A percentile compares a stretch with the other conserved stretches of the same genome.
phyloP scores from a whole-genome alignment of 495 filamentous ascomycete genomes.

The Tuber magnatum region DNA sequence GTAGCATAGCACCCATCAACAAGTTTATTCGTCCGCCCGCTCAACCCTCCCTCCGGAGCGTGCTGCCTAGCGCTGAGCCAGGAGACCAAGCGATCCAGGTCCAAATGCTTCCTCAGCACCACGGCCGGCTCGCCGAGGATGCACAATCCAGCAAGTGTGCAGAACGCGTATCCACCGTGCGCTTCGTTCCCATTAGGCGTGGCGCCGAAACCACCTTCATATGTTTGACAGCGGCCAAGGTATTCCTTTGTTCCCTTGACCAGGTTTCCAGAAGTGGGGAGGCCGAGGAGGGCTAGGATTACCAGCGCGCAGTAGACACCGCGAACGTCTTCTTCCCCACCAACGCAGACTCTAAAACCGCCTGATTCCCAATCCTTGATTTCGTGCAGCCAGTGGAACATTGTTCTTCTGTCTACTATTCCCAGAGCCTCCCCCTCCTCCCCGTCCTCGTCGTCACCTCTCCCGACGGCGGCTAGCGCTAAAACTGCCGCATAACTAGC shows the following conservation, averaged over 20 bases:
- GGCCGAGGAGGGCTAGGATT: constrained; percentile 69
- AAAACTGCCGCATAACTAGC: constrained; percentile 79
- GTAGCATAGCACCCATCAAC: constrained; percentile 97
- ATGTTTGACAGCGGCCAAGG: constrained; percentile 79
- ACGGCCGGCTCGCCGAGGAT: constrained; percentile 70
- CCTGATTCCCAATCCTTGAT: constrained; percentile 73
- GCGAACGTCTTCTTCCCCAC: constrained; percentile 88
- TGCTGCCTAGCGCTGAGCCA: constrained; percentile 89
- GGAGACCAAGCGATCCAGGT: constrained; percentile 65
- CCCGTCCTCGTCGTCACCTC: constrained; percentile 46
- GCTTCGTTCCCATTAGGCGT: constrained; percentile 72
- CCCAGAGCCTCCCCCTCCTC: constrained; percentile 48
- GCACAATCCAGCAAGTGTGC: constrained; percentile 76
- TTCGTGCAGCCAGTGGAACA: constrained; percentile 81
- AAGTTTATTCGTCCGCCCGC: constrained; percentile 93
- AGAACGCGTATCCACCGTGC: constrained; percentile 95
- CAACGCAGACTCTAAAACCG: constrained; percentile 69
- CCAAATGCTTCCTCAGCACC: constrained; percentile 64
- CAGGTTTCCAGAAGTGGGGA: constrained; percentile 58
- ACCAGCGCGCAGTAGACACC: constrained; percentile 86
- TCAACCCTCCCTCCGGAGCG: constrained; percentile 82
- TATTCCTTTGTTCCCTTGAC: constrained; percentile 67
- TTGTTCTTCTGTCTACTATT: constrained; percentile 68
- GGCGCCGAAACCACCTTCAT: constrained; percentile 82
- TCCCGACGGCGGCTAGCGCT: constrained; percentile 67